phyloP scores from a whole-genome alignment of 23 red algal genomes.

The Chondrus crispus region DNA sequence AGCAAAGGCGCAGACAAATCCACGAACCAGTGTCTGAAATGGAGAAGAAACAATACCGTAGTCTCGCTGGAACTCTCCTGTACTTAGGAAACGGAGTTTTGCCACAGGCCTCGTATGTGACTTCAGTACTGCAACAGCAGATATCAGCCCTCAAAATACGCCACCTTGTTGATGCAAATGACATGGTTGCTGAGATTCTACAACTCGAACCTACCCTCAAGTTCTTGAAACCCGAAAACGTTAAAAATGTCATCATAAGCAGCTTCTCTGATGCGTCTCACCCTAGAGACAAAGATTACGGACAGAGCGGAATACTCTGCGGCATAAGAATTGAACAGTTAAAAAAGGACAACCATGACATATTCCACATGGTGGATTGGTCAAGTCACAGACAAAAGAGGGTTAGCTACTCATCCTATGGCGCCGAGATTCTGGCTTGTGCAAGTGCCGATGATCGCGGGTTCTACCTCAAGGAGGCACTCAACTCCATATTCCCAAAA shows the following conservation, averaged over 20 bases:
- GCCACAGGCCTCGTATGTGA: not conserved
- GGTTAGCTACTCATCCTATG: slow-evolving; percentile 14
- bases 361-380: slow-evolving; percentile 19
- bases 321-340: not conserved
- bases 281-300: not conserved
- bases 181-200: not conserved
- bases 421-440: slow-evolving; percentile 21
- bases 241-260: not conserved
- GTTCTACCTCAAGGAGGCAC: not conserved
- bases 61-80: slow-evolving; percentile 9
- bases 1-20: not conserved
- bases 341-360: not conserved
- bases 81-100: slow-evolving; percentile 15
- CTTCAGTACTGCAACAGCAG: slow-evolving; percentile 19
- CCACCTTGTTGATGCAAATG: slow-evolving; percentile 15
- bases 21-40: not conserved
- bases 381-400: not conserved
- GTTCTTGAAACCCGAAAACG: not conserved
- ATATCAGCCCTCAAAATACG: not conserved
- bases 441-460: slow-evolving; percentile 16
- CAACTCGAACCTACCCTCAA: not conserved
- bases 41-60: not conserved
- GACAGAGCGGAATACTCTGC: not conserved
- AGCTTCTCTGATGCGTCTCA: slow-evolving; percentile 4
- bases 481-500: not conserved